Evolutionary conservation across 2,329 filamentous ascomycete species (phyloP).

Genomic region (Trichoderma lentiforme): DNA sequence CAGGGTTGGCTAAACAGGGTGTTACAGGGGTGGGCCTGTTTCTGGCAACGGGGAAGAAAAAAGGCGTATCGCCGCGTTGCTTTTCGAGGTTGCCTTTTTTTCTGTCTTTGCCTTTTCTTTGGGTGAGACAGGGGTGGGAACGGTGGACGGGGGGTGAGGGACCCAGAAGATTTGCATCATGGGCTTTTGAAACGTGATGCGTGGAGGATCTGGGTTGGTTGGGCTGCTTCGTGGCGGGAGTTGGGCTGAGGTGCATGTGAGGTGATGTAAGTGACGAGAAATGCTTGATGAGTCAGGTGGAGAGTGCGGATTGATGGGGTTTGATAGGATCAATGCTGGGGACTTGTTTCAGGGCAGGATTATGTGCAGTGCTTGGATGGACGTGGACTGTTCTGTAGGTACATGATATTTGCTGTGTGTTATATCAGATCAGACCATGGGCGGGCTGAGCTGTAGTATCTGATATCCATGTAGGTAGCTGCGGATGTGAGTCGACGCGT

Average conservation of each 20-base stretch:
- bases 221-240: slow-evolving; percentile 9
- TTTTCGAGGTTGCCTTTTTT: neutral
- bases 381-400: neutral
- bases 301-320: neutral
- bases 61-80: neutral
- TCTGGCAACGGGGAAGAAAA: neutral
- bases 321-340: neutral
- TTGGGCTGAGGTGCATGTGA: neutral
- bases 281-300: neutral
- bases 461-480: neutral
- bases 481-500: neutral
- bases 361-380: neutral
- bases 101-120: neutral
- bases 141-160: neutral
- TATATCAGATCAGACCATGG: neutral
- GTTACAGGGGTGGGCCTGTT: neutral
- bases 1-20: neutral
- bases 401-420: neutral
- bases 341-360: neutral
- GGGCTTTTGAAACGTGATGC: neutral
- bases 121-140: neutral
- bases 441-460: too few species aligned
- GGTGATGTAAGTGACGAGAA: slow-evolving; percentile 6
- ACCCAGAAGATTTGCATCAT: slow-evolving; percentile 4
- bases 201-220: slow-evolving; percentile 15